Conservation (phyloP, 768 basidiomycete genomes). For the Psilocybe sp. region DNA sequence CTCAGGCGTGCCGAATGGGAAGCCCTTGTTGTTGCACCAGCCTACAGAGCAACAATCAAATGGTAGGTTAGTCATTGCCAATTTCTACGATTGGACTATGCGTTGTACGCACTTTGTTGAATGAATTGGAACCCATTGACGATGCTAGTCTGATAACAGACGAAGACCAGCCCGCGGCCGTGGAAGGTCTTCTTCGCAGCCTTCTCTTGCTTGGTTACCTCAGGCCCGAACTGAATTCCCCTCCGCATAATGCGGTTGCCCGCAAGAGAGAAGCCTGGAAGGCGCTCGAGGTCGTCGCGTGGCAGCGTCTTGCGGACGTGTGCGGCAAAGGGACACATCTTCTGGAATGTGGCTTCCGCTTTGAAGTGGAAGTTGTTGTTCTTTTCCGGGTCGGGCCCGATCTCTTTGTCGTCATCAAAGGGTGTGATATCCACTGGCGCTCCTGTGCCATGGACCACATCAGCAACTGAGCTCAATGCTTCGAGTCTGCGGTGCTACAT, state of each 20-base stretch:
- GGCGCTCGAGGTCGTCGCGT: conserved; percentile 37
- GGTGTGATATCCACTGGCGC: conserved; percentile 46
- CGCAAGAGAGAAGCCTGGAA: conserved; percentile 12
- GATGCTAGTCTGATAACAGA: conserved; percentile 39
- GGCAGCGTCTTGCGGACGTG: conserved; percentile 47
- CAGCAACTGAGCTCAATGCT: background rate
- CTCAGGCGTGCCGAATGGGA: conserved; percentile 29
- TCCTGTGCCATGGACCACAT: conserved; percentile 19
- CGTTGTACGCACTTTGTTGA: conserved; percentile 29
- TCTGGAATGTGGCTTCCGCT: conserved; percentile 30
- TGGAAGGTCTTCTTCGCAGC: conserved; percentile 33
- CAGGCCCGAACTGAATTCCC: conserved; percentile 51
- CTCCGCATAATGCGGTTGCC: conserved; percentile 43
- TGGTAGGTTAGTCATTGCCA: background rate
- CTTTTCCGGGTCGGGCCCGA: conserved; percentile 33
- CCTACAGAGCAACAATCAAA: conserved; percentile 14
- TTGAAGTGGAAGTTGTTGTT: conserved; percentile 43
- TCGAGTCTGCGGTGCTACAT: conserved; percentile 9
- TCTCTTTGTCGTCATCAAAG: conserved; percentile 36
- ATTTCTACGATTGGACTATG: background rate
- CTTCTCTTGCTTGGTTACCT: conserved; percentile 39
- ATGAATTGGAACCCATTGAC: conserved; percentile 39
- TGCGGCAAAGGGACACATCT: conserved; percentile 45
- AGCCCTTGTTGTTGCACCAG: conserved; percentile 36
- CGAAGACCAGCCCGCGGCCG: conserved; percentile 48